Base-by-base conservation (phyloP, 257 asterid species). In the Solanum pinnatisectum region DNA sequence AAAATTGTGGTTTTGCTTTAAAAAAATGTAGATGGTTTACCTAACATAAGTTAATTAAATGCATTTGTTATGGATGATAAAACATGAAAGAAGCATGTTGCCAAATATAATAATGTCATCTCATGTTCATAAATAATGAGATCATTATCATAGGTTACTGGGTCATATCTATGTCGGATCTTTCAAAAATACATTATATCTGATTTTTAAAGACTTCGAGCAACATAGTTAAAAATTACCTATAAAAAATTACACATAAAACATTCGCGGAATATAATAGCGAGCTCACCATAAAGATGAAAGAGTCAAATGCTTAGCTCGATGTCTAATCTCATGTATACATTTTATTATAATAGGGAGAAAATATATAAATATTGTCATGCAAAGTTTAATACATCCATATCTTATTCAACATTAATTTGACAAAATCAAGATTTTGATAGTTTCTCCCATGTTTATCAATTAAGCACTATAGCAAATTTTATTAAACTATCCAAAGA, bases 141-240 rank as follows among this genome's bases (percentile, higher is more conserved):
- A 73, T 68, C 22, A 70, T 12, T 23, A 11, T 59, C 25, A 37
- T 32, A 2, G 10, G 1, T 70, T 14, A 70, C 3, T 52, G 1
- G 13, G 0, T 52, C 10, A 4, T 16, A 52, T 18, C 0, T 56
- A 0, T 16, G 10, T 56, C 8, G 0, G 2, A 56, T 56, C 10
- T 56, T 56, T 3, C 0, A 10, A 63, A 63, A n/a, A n/a, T n/a
- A 63, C 6, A 10, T 0, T 23, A 23, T 5, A n/a, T 63, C 0
- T 63, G 10, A 10, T 63, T 11, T 63, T n/a, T 10, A 2, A 63
- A 63, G 3, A 63, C 1, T 2, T 11, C 1, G 0, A 63, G 0
- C 2, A 63, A 63, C 8, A 63, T 63, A 63, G 0, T 63, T n/a
- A 10, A 63, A n/a, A 23, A 9, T 11, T 2, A 23, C 0, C 2